Evolutionary conservation across 768 basidiomycete species (phyloP).

Genomic region (Lentinula lateritia): DNA sequence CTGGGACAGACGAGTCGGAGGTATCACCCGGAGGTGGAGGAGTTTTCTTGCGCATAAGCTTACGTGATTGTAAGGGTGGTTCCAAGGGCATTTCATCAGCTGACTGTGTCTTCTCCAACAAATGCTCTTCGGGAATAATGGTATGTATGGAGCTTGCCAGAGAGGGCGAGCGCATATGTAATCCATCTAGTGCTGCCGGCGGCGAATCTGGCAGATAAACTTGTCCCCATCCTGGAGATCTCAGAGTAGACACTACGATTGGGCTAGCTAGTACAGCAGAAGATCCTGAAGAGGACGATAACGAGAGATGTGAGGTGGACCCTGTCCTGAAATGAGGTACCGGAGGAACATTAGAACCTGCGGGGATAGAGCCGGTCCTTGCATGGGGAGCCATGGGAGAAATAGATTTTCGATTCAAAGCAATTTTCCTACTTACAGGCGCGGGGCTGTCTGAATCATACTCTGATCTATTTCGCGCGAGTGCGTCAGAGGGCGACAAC

Average conservation of each 20-base stretch:
- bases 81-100: conserved; percentile 13
- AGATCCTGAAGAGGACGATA: conserved; percentile 1
- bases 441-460: conserved; percentile 48
- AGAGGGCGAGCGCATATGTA: conserved; percentile 31
- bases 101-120: background rate
- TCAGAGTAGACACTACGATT: conserved; percentile 13
- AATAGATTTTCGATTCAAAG: conserved; percentile 59
- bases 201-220: conserved; percentile 33
- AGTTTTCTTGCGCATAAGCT: conserved; percentile 31
- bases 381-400: conserved; percentile 67
- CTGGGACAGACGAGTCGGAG: conserved; percentile 44
- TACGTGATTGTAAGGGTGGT: conserved; percentile 20
- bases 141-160: conserved; percentile 20
- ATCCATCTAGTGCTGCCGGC: conserved; percentile 27
- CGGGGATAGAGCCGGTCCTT: conserved; percentile 15
- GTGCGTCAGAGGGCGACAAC: conserved; percentile 49
- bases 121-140: conserved; percentile 15
- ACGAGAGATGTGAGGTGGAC: background rate
- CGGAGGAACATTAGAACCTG: conserved; percentile 27
- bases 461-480: conserved; percentile 37
- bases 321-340: conserved; percentile 30
- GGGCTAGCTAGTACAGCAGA: conserved; percentile 10
- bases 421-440: conserved; percentile 48
- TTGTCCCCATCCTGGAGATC: conserved; percentile 24
- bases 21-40: conserved; percentile 34